phyloP scores from a whole-genome alignment of 2,329 filamentous ascomycete species.

The Grosmannia clavigera region DNA sequence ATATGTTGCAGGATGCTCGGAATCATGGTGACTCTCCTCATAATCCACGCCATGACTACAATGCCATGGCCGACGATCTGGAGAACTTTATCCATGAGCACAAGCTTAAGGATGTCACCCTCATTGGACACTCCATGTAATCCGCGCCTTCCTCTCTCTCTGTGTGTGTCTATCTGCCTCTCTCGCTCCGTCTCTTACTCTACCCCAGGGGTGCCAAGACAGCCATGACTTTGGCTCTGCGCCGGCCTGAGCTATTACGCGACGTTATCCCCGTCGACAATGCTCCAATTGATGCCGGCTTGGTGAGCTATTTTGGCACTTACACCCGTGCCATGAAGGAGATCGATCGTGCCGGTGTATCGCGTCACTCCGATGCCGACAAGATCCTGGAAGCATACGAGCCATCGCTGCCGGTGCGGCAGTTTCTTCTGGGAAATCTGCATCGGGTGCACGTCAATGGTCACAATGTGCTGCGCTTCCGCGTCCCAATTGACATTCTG shows the following conservation, averaged over 20 bases:
- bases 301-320: constrained; percentile 61
- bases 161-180: not conserved
- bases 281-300: constrained; percentile 67
- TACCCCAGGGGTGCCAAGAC: constrained; percentile 68
- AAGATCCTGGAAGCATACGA: constrained; percentile 66
- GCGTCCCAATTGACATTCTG: constrained; percentile 65
- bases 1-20: constrained; percentile 55
- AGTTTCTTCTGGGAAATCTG: constrained; percentile 86
- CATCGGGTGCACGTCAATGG: constrained; percentile 32
- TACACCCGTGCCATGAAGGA: constrained; percentile 79
- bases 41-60: constrained; percentile 62
- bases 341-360: constrained; percentile 57
- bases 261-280: constrained; percentile 83
- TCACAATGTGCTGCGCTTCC: constrained; percentile 48
- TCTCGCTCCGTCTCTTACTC: not conserved
- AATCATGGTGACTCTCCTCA: constrained; percentile 92
- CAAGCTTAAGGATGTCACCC: constrained; percentile 52
- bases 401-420: constrained; percentile 61
- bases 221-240: constrained; percentile 75
- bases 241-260: constrained; percentile 51
- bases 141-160: not conserved
- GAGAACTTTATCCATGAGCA: constrained; percentile 65
- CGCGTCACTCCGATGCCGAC: constrained; percentile 66
- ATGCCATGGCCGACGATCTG: constrained; percentile 71
- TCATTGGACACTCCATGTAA: constrained; percentile 92